These are phyloP conservation scores for Phytophthora tubulina DNA, from an alignment of 352 stramenopile species.

Conservation along the genomic window DNA sequence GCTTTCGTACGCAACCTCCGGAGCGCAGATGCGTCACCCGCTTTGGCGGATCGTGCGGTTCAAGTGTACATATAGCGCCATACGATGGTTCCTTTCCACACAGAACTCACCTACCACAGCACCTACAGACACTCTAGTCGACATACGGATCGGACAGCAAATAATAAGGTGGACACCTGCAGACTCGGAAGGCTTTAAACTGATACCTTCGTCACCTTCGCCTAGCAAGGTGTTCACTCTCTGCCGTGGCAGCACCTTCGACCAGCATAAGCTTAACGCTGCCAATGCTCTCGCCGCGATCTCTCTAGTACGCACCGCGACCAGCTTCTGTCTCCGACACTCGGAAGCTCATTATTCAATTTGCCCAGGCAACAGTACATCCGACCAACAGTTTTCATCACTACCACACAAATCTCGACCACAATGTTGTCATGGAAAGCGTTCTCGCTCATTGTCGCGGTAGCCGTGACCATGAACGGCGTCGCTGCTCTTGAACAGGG, in stretches of 20 bases:
- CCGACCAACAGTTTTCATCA: not conserved
- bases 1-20: conserved; percentile 14
- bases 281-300: not conserved
- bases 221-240: conserved; percentile 4
- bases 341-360: conserved; percentile 32
- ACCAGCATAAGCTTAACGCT: too few species aligned
- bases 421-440: conserved; percentile 30
- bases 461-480: conserved; percentile 21
- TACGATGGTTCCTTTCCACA: conserved; percentile 20
- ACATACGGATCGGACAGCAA: conserved; percentile 18
- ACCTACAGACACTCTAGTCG: not conserved
- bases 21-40: conserved; percentile 23
- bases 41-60: not conserved
- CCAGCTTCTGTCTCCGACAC: not conserved
- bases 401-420: conserved; percentile 2
- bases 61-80: conserved; percentile 3
- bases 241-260: conserved; percentile 15
- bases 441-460: conserved; percentile 24
- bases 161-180: conserved; percentile 13
- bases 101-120: not conserved
- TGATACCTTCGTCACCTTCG: conserved; percentile 10
- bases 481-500: conserved; percentile 22
- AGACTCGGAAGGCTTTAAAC: conserved; percentile 5
- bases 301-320: conserved; percentile 4
- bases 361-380: conserved; percentile 17